Evolutionary conservation across 768 basidiomycete genomes (phyloP).

Genomic region (Hericium rajendrae): DNA sequence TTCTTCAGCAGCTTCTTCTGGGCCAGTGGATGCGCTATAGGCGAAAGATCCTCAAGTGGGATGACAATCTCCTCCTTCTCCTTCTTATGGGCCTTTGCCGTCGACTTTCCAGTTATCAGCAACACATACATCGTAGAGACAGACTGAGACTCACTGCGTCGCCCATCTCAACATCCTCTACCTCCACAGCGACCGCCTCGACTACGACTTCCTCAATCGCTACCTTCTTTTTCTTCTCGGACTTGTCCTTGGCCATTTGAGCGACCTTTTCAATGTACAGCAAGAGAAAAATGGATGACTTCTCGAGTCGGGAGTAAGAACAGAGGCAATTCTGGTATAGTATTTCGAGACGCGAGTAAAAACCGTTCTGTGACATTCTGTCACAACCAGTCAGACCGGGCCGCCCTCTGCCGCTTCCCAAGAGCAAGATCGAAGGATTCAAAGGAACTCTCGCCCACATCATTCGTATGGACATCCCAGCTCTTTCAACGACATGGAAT

Average conservation of each 20-base stretch:
- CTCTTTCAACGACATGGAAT: too few relatives aligned
- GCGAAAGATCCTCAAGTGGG: slow-evolving; percentile 75
- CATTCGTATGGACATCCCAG: too few relatives aligned
- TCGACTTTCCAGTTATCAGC: neutral
- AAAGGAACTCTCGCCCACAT: too few relatives aligned
- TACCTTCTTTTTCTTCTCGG: slow-evolving; percentile 61
- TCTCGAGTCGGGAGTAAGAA: neutral
- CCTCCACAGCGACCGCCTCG: slow-evolving; percentile 28
- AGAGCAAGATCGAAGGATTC: too few relatives aligned
- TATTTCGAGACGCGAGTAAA: too few relatives aligned
- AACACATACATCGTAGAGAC: neutral
- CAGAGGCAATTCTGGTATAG: too few relatives aligned
- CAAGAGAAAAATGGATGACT: neutral
- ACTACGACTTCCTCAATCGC: slow-evolving; percentile 20
- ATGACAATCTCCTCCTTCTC: slow-evolving; percentile 58
- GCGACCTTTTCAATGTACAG: neutral
- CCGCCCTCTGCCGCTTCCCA: too few relatives aligned
- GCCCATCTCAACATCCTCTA: slow-evolving; percentile 37
- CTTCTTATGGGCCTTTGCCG: slow-evolving; percentile 19
- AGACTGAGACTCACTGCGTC: slow-evolving; percentile 16
- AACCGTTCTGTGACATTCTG: too few relatives aligned
- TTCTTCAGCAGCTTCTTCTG: slow-evolving; percentile 91
- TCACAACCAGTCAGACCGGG: too few relatives aligned
- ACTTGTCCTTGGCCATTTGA: slow-evolving; percentile 61
- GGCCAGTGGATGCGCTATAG: slow-evolving; percentile 91